These are phyloP conservation scores for Panicum hallii DNA, from an alignment of 202 grass and related monocot genomes.

Conservation along the genomic window DNA sequence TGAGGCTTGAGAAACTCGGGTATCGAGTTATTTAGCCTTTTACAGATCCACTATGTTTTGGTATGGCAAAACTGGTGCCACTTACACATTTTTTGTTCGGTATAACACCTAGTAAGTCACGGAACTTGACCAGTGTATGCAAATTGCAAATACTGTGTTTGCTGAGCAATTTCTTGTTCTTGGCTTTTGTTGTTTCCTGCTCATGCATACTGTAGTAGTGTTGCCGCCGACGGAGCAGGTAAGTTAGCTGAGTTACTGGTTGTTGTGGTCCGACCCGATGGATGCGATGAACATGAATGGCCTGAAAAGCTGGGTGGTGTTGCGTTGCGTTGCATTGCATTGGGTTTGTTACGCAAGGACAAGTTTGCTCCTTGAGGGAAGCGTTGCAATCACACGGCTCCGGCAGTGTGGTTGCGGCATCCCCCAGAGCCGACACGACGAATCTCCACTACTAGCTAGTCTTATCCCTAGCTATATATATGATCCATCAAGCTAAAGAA, in stretches of 20 bases:
- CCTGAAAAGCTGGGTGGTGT: conserved; percentile 48
- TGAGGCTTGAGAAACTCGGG: conserved; percentile 34
- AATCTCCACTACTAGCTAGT: too few relatives aligned
- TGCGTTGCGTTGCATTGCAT: too few relatives aligned
- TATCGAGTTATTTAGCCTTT: conserved; percentile 26
- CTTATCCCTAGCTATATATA: background rate
- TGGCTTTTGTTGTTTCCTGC: too few relatives aligned
- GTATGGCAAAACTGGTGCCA: conserved; percentile 6
- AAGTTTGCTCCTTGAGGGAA: background rate
- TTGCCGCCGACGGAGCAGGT: too few relatives aligned
- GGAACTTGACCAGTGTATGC: conserved; percentile 5
- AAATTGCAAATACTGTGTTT: too few relatives aligned
- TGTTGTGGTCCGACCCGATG: background rate
- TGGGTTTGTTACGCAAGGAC: conserved; percentile 49
- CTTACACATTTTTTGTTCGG: conserved; percentile 13
- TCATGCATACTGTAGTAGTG: background rate
- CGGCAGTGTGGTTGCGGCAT: background rate
- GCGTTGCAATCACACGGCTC: background rate
- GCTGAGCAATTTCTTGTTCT: too few relatives aligned
- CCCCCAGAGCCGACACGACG: background rate
- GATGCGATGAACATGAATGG: conserved; percentile 14
- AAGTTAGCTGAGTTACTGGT: too few relatives aligned
- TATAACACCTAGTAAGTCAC: conserved; percentile 2
- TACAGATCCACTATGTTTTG: conserved; percentile 4
- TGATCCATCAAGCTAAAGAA: background rate